A percentile compares a stretch with the other conserved stretches of the same genome.
Conservation (phyloP, 2,329 filamentous ascomycete species). For the Phaeoacremonium minimum region DNA sequence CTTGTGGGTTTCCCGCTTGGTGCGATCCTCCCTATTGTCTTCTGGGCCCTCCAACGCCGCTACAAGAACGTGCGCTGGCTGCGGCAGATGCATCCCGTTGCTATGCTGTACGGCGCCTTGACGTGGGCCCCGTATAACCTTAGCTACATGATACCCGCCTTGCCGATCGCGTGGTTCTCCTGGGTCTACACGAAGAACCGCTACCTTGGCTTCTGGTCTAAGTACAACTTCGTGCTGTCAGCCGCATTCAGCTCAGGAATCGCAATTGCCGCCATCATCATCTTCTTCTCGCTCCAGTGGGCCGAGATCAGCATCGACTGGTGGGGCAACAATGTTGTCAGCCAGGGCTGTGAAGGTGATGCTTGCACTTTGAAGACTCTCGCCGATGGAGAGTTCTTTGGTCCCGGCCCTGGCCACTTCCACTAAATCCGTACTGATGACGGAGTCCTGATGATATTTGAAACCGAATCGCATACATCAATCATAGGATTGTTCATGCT, state of each 20-base stretch:
- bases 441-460: too few relatives aligned
- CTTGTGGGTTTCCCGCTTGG: constrained; percentile 48
- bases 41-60: not conserved
- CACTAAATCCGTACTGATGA: not conserved
- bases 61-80: constrained; percentile 15
- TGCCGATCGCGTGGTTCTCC: constrained; percentile 41
- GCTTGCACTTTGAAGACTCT: constrained; percentile 1
- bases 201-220: constrained; percentile 44
- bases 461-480: too few relatives aligned
- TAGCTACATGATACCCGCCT: constrained; percentile 40
- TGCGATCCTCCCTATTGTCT: constrained; percentile 28
- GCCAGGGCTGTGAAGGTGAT: constrained; percentile 2
- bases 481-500: too few relatives aligned
- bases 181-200: constrained; percentile 42
- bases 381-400: constrained; percentile 3
- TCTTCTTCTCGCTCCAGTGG: constrained; percentile 48
- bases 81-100: constrained; percentile 43
- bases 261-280: constrained; percentile 45
- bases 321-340: constrained; percentile 39
- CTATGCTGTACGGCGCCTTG: constrained; percentile 40
- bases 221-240: constrained; percentile 51
- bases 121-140: constrained; percentile 46
- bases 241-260: constrained; percentile 46
- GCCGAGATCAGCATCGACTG: constrained; percentile 35
- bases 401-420: constrained; percentile 3